Conservation (phyloP, 192 early-diverging fungal genomes). For the Rhizophlyctis rosea region DNA sequence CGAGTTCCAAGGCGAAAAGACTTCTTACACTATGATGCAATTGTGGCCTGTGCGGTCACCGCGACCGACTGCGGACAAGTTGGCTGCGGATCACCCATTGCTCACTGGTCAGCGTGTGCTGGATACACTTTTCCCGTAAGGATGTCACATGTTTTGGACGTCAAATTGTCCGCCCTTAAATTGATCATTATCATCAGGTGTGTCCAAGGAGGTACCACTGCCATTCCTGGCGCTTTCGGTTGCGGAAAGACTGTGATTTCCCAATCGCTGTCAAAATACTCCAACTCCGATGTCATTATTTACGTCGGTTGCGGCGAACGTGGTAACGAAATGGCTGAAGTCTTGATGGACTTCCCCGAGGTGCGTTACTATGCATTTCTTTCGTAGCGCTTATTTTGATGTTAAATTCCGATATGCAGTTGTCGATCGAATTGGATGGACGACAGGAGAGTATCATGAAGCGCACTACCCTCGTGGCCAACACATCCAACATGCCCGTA, state of each 20-base stretch:
- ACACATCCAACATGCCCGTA: slow-evolving; percentile 99
- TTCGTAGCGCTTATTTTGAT: too few relatives aligned
- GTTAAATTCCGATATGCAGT: too few relatives aligned
- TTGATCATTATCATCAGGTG: slow-evolving; percentile 50
- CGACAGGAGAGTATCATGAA: slow-evolving; percentile 99
- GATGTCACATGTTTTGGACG: neutral
- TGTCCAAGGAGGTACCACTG: slow-evolving; percentile 98
- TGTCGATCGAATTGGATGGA: slow-evolving; percentile 90
- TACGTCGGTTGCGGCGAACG: slow-evolving; percentile 96
- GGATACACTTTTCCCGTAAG: slow-evolving; percentile 95
- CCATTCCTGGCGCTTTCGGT: slow-evolving; percentile 99
- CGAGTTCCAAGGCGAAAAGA: slow-evolving; percentile 94
- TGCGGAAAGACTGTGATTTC: slow-evolving; percentile 99
- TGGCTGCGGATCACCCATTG: slow-evolving; percentile 91
- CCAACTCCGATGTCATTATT: slow-evolving; percentile 99
- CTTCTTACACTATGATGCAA: slow-evolving; percentile 95
- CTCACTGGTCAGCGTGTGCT: slow-evolving; percentile 98
- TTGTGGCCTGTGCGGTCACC: slow-evolving; percentile 96
- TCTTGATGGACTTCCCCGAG: slow-evolving; percentile 98
- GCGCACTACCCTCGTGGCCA: slow-evolving; percentile 97
- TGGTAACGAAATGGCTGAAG: slow-evolving; percentile 99
- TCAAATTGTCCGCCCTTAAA: slow-evolving; percentile 2
- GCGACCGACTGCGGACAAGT: slow-evolving; percentile 90
- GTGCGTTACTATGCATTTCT: slow-evolving; percentile 21
- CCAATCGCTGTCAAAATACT: slow-evolving; percentile 98